Percentiles rank a stretch among this genome's conserved stretches.
Evolutionary conservation across 2,329 filamentous ascomycete genomes (phyloP).

Genomic region (Aspergillus eucalypticola): DNA sequence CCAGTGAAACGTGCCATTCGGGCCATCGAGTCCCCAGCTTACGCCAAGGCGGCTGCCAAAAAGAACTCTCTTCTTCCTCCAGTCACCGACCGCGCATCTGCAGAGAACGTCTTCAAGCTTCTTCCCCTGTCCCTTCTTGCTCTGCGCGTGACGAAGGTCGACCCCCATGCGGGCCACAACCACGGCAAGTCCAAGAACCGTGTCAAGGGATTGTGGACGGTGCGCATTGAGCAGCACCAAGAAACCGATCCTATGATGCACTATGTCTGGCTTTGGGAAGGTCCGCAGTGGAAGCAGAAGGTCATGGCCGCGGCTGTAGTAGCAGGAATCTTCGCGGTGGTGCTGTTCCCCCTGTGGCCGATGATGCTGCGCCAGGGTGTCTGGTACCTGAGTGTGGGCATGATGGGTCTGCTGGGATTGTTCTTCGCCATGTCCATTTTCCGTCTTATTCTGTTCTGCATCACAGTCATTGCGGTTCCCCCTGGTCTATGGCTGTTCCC

Average conservation of each 20-base stretch:
- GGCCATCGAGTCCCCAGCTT: constrained; percentile 82
- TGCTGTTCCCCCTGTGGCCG: constrained; percentile 96
- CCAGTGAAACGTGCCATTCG: constrained; percentile 93
- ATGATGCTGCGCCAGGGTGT: constrained; percentile 86
- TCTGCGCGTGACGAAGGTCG: constrained; percentile 80
- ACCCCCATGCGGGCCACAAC: constrained; percentile 74
- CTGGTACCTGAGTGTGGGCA: constrained; percentile 95
- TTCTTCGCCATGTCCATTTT: constrained; percentile 99
- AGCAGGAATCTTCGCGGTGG: constrained; percentile 78
- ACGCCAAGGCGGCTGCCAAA: constrained; percentile 76
- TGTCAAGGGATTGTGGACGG: constrained; percentile 93
- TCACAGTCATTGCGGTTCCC: constrained; percentile 80
- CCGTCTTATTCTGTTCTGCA: constrained; percentile 87
- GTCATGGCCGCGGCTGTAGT: constrained; percentile 84
- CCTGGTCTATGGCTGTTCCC: constrained; percentile 98
- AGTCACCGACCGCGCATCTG: constrained; percentile 81
- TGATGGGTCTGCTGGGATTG: constrained; percentile 82
- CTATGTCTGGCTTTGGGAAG: constrained; percentile 96
- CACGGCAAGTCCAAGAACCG: constrained; percentile 71
- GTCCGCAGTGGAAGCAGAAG: constrained; percentile 89
- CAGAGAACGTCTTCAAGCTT: constrained; percentile 92
- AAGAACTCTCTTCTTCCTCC: constrained; percentile 88
- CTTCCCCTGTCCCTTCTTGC: constrained; percentile 93
- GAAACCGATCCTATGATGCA: constrained; percentile 69
- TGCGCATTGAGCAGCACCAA: constrained; percentile 94